Evolutionary conservation across 495 filamentous ascomycete species (phyloP), one percentile per base, ranked within the genome.

Genomic region (Cercophora scortea): DNA sequence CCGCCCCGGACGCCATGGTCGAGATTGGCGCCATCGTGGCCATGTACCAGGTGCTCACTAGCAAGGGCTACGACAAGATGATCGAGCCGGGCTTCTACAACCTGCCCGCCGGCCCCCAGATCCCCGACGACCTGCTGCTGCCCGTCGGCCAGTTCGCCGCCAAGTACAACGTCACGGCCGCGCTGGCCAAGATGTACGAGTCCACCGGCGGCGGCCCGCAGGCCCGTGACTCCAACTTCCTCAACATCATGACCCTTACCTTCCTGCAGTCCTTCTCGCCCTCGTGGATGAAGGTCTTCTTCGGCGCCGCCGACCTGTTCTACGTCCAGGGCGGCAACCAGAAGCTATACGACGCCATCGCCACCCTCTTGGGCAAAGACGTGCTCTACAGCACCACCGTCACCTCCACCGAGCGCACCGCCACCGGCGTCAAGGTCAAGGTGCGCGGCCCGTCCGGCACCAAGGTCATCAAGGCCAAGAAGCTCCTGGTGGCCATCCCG

Each of bases 91-190:
- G 70, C 13, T 73, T 69, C 54, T 68, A 58, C 59, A 66, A 73
- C 49, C 71, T 72, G 44, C 70, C 71, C 6, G 56, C 63, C 3
- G 53, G 57, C n/a, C 46, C 48, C 47, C 16, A 62, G 15, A 62
- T 79, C 40, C 76, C 75, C 12, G 67, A 59, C 4, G 74, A 77
- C 33, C 62, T 79, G 13, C 69, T 79, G 11, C 59, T 76, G 13
- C 69, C 72, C 3, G 77, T 72, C 51, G 63, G 64, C 9, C 56
- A 78, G 17, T 77, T 79, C 50, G 58, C 71, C 34, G 64, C 53
- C 32, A 76, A 76, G 59, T 65, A 65, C 55, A 41, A 54, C 49
- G 36, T 65, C 34, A n/a, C 47, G 17, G 55, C 50, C 34, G 51
- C 51, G 36, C 57, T 57, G 68, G 65, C 50, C 42, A 52, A 49